These are phyloP conservation scores for Effrenium voratum DNA, from an alignment of 73 alveolate species.

Conservation along the genomic window DNA sequence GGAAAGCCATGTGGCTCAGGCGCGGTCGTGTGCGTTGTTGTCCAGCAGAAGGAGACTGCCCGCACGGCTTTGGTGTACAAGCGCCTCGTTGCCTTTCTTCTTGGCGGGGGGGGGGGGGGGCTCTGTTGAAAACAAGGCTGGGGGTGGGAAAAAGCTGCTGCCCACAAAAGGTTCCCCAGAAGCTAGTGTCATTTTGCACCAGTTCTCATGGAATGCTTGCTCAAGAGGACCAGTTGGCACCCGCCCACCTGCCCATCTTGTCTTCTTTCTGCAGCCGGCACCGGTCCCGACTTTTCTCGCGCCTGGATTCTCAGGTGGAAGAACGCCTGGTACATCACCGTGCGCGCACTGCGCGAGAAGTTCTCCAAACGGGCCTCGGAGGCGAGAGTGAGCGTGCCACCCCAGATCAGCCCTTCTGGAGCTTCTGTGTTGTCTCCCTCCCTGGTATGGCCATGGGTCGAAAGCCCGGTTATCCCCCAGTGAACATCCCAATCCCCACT, in stretches of 20 bases:
- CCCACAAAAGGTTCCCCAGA: background rate
- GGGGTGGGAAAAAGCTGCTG: background rate
- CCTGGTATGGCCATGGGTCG: no score
- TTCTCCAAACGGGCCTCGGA: constrained; percentile 69
- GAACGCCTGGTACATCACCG: constrained; percentile 85
- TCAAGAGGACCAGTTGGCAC: no score
- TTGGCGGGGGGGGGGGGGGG: background rate
- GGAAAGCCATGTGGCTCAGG: no score
- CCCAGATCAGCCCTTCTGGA: no score
- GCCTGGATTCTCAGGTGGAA: constrained; percentile 26
- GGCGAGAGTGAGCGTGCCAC: no score
- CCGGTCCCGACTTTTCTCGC: background rate
- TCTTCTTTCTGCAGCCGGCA: no score
- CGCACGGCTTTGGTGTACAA: constrained; percentile 79
- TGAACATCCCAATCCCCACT: no score
- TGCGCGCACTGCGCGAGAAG: constrained; percentile 92
- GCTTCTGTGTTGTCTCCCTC: no score
- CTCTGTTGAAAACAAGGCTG: no score
- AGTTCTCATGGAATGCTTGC: background rate
- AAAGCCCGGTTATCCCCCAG: no score
- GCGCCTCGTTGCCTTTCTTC: background rate
- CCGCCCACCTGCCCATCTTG: background rate
- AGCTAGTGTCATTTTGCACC: background rate
- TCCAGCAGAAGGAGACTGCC: background rate
- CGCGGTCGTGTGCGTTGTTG: constrained; percentile 66